Percentiles rank a stretch among this genome's conserved stretches.
These are phyloP conservation scores for Plectosphaerella cucumerina DNA, from an alignment of 2,329 filamentous ascomycete species.

Conservation along the genomic window DNA sequence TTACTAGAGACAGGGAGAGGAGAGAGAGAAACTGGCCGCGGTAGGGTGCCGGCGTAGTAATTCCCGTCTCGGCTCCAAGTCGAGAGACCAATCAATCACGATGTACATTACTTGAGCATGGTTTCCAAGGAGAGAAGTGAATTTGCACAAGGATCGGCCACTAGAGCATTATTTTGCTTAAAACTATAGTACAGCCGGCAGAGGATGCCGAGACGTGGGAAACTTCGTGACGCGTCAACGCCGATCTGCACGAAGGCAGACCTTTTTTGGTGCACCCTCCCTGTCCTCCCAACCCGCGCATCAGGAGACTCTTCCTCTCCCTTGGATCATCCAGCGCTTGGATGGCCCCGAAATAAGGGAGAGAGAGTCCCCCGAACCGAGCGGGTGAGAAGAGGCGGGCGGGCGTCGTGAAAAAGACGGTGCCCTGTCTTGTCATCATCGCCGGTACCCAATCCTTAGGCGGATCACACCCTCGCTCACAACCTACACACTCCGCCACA, in stretches of 20 bases:
- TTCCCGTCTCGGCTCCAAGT: too few species aligned
- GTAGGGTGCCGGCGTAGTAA: too few species aligned
- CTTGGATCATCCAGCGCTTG: slow-evolving; percentile 3
- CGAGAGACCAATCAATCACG: not conserved
- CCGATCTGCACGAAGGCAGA: too few species aligned
- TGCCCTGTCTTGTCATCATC: slow-evolving; percentile 1
- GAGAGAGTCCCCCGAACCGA: not conserved
- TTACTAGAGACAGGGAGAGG: not conserved
- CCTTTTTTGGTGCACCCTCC: too few species aligned
- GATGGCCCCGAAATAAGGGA: not conserved
- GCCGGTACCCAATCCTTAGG: slow-evolving; percentile 11
- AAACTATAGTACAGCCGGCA: slow-evolving; percentile 13
- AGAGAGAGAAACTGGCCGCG: too few species aligned
- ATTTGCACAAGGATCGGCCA: too few species aligned
- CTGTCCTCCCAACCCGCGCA: too few species aligned
- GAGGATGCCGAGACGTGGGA: slow-evolving; percentile 5
- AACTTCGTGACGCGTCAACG: too few species aligned
- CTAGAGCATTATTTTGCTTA: slow-evolving; percentile 3
- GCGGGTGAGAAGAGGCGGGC: slow-evolving; percentile 1
- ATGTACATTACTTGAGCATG: not conserved
- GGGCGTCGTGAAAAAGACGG: not conserved
- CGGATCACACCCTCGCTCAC: slow-evolving; percentile 1
- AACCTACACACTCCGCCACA: not conserved
- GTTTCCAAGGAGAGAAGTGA: too few species aligned
- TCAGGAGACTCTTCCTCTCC: too few species aligned